phyloP scores from a whole-genome alignment of 2,329 filamentous ascomycete genomes.

The Xylariaceae sp. region DNA sequence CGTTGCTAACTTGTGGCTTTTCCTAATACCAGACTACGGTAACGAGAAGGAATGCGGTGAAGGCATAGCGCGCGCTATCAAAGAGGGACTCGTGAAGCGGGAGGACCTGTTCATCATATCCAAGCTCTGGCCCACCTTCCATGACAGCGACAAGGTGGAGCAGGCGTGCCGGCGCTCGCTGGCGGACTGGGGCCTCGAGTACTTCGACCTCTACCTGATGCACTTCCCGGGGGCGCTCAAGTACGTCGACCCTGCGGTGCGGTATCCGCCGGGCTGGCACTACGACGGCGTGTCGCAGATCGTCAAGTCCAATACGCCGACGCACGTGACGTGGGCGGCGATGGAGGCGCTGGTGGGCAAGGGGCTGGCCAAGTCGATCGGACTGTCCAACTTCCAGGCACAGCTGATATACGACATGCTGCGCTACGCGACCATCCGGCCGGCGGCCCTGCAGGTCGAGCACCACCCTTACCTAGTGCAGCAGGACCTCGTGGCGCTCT shows the following conservation, averaged over 20 bases:
- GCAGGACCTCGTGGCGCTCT: conserved; percentile 68
- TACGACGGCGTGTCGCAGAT: conserved; percentile 65
- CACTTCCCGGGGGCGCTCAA: conserved; percentile 88
- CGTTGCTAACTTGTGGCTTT: conserved; percentile 13
- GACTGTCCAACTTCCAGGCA: conserved; percentile 81
- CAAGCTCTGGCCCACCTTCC: conserved; percentile 93
- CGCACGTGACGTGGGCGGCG: conserved; percentile 81
- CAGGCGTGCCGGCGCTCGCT: conserved; percentile 77
- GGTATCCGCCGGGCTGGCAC: conserved; percentile 80
- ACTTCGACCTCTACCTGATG: conserved; percentile 88
- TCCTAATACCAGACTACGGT: conserved; percentile 67
- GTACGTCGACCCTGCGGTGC: conserved; percentile 77
- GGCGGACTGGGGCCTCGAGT: conserved; percentile 81
- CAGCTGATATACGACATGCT: conserved; percentile 78
- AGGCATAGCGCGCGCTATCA: conserved; percentile 77
- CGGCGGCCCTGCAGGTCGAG: conserved; percentile 83
- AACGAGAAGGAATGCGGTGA: conserved; percentile 80
- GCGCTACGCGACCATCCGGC: conserved; percentile 73
- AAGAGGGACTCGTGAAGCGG: conserved; percentile 79
- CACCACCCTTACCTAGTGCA: conserved; percentile 89
- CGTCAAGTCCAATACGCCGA: conserved; percentile 67
- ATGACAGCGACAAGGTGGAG: conserved; percentile 76
- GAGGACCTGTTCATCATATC: conserved; percentile 90
- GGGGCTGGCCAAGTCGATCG: conserved; percentile 72
- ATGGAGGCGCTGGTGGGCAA: conserved; percentile 75